Evolutionary conservation across 2,329 filamentous ascomycete genomes (phyloP), one percentile per base, ranked within the genome.

Genomic region (Alternaria incomplexa): DNA sequence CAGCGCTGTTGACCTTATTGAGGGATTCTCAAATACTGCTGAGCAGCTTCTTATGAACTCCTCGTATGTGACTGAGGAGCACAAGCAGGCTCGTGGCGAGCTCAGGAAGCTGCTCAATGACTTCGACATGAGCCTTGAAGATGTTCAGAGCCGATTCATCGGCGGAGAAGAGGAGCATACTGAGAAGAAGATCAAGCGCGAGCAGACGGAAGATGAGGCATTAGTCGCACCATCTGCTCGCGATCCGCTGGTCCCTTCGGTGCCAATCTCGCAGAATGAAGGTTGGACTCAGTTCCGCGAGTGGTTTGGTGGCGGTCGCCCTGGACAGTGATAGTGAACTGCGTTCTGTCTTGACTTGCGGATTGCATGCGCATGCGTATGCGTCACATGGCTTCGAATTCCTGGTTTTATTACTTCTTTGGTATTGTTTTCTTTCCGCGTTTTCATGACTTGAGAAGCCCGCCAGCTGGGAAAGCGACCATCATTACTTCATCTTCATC

Each of bases 41-140:
- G 48, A 61, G 5, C 50, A 60, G 20, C 55, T 69, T 3, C 60
- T 66, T 8, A 32, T n/a, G 23, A 46, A 47, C 25, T 8, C 10
- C 25, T 13, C 44, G 13, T 59, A 65, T 20, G 55, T 25, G 52
- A 61, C 54, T 9, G 45, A 25, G 26, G 15, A 32, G 32, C 56
- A 58, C 48, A 57, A 57, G 12, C 22, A 26, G 6, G 48, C 64
- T 10, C 59, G 63, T 6, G 22, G 26, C 8, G 17, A 32, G 13
- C 30, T 68, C 15, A 25, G n/a, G 5, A 13, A n/a, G 15, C 20
- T 56, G 17, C 56, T 68, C 2, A 22, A 13, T 1, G 53, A 55
- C 1, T 68, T 65, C 36, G 55, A 54, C 3, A 23, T 13, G 1
- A 12, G 11, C 22, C 28, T 63, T 4, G 20, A 12, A 6, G 6